Evolutionary conservation across 371 early-diverging fungal species (phyloP).

Genomic region (Nematocida sp.): DNA sequence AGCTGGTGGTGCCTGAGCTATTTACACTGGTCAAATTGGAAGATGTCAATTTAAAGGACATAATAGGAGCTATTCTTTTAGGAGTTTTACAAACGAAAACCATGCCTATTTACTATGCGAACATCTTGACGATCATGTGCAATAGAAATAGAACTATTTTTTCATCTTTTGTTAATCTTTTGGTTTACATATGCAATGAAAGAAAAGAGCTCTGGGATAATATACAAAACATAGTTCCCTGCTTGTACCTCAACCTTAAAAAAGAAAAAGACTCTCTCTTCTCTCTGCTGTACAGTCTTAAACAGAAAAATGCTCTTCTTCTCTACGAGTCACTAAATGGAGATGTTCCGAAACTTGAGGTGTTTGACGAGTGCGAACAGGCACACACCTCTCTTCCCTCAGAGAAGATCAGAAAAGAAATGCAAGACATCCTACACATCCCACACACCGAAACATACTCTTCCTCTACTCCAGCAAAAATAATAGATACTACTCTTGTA

Average conservation of each 20-base stretch:
- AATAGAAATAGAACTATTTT: constrained; percentile 5
- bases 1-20: neutral
- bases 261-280: constrained; percentile 6
- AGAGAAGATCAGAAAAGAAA: neutral
- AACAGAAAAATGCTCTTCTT: constrained; percentile 21
- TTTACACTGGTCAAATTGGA: constrained; percentile 2
- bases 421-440: constrained; percentile 20
- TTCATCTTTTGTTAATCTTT: constrained; percentile 8
- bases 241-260: constrained; percentile 16
- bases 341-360: constrained; percentile 7
- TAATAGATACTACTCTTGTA: neutral
- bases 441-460: constrained; percentile 23
- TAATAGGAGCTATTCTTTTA: constrained; percentile 18
- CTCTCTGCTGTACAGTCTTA: constrained; percentile 25
- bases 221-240: constrained; percentile 22
- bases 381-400: constrained; percentile 18
- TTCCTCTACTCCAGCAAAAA: neutral
- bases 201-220: constrained; percentile 12
- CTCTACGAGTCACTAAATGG: constrained; percentile 42
- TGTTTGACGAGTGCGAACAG: constrained; percentile 19
- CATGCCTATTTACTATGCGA: constrained; percentile 4
- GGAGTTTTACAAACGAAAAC: neutral
- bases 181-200: constrained; percentile 18
- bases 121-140: constrained; percentile 4
- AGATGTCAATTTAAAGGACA: neutral